Evolutionary conservation across 1,284 basidiomycete genomes (phyloP).

Genomic region (Cryptococcus hybrid): DNA sequence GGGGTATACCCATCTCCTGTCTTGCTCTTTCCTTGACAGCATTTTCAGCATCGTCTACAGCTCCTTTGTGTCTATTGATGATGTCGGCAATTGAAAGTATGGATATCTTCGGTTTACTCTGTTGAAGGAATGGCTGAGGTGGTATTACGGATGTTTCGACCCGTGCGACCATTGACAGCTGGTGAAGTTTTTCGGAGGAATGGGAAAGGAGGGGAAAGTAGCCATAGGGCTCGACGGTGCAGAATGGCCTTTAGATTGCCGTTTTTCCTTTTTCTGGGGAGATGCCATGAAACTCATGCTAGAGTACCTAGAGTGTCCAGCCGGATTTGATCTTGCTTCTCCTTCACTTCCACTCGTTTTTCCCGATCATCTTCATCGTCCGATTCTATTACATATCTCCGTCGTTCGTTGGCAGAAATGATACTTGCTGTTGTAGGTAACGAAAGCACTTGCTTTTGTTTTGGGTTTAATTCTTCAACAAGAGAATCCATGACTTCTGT

Average conservation of each 20-base stretch:
- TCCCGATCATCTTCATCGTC: constrained; percentile 6
- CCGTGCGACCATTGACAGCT: too few relatives aligned
- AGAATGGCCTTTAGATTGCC: neutral
- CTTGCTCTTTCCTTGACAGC: constrained; percentile 27
- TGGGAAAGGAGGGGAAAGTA: neutral
- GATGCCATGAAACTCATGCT: neutral
- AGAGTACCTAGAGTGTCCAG: too few relatives aligned
- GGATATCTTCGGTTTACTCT: neutral
- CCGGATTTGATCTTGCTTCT: neutral
- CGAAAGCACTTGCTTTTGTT: neutral
- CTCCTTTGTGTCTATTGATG: constrained; percentile 43
- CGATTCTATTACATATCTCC: constrained; percentile 6
- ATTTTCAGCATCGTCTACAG: constrained; percentile 24
- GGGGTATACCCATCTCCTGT: constrained; percentile 17
- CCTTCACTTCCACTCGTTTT: neutral
- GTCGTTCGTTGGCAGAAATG: constrained; percentile 7
- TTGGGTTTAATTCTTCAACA: constrained; percentile 9
- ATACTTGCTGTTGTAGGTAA: constrained; percentile 14
- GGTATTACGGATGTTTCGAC: too few relatives aligned
- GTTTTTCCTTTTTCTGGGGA: neutral
- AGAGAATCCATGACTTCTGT: constrained; percentile 17
- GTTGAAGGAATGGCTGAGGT: neutral
- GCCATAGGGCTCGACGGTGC: neutral
- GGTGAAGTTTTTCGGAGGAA: neutral
- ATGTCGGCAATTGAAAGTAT: constrained; percentile 51